Percentiles rank a stretch among this genome's conserved stretches.
These are phyloP conservation scores for Pichia phayaonensis DNA, from an alignment of 805 yeast genomes.

Conservation along the genomic window DNA sequence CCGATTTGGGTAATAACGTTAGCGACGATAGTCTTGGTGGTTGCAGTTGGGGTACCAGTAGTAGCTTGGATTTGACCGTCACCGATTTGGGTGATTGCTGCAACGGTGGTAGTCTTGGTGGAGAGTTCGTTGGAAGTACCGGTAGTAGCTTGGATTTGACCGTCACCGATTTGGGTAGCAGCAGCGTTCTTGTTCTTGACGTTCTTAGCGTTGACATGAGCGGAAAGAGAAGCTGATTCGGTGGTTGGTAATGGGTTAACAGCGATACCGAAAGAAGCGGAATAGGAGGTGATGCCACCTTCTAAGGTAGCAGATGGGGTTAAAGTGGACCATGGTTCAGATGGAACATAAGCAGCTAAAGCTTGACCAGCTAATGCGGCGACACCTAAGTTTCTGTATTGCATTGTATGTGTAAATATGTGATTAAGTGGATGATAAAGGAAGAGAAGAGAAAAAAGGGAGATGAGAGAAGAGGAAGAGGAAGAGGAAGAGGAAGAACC, in stretches of 20 bases:
- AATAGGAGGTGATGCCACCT: slow-evolving; percentile 48
- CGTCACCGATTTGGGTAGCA: slow-evolving; percentile 28
- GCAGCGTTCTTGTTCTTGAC: slow-evolving; percentile 16
- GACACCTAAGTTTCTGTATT: slow-evolving; percentile 35
- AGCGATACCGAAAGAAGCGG: slow-evolving; percentile 61
- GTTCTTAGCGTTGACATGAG: neutral
- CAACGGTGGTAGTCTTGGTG: slow-evolving; percentile 12
- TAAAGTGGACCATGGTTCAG: slow-evolving; percentile 65
- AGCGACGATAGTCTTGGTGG: slow-evolving; percentile 13
- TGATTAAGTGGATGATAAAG: no score
- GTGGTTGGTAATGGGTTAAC: slow-evolving; percentile 51
- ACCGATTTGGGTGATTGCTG: slow-evolving; percentile 30
- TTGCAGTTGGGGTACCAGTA: slow-evolving; percentile 25
- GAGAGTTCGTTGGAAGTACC: slow-evolving; percentile 26
- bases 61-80: slow-evolving; percentile 42
- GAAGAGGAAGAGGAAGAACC: neutral
- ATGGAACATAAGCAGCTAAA: slow-evolving; percentile 55
- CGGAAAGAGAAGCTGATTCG: slow-evolving; percentile 30
- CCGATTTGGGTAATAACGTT: slow-evolving; percentile 9
- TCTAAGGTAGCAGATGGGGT: slow-evolving; percentile 49
- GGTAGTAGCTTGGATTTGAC: slow-evolving; percentile 25
- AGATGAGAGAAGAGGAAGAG: neutral
- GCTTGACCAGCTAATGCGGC: slow-evolving; percentile 42
- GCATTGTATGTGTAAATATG: slow-evolving; percentile 27
- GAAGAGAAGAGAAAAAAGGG: neutral